phyloP scores from a whole-genome alignment of 2,329 filamentous ascomycete genomes.

The Cladophialophora exuberans region DNA sequence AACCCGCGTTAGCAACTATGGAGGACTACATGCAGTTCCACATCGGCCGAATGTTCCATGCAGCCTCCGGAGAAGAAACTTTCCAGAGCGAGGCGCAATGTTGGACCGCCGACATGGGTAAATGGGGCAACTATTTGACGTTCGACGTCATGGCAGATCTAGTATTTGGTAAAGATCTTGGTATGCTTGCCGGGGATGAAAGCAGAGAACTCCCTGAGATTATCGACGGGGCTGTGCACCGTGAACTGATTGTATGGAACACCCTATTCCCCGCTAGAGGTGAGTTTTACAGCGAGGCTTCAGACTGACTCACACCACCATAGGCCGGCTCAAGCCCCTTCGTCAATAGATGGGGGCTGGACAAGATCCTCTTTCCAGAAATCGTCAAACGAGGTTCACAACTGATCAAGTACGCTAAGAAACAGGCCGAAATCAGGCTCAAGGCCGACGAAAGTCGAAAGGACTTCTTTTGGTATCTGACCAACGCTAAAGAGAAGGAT shows the following conservation, averaged over 20 bases:
- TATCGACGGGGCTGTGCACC: slow-evolving; percentile 8
- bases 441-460: slow-evolving; percentile 5
- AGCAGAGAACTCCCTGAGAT: slow-evolving; percentile 36
- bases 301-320: not conserved
- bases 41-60: not conserved
- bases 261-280: not conserved
- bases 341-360: slow-evolving; percentile 4
- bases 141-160: slow-evolving; percentile 50
- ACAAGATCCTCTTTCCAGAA: slow-evolving; percentile 10
- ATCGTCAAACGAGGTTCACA: slow-evolving; percentile 1
- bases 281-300: not conserved
- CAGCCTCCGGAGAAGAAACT: slow-evolving; percentile 26
- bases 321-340: slow-evolving; percentile 6
- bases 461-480: slow-evolving; percentile 11
- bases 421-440: not conserved
- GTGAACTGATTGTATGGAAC: slow-evolving; percentile 3
- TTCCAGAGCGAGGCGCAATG: not conserved
- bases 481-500: slow-evolving; percentile 7
- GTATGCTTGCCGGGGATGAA: slow-evolving; percentile 40
- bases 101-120: slow-evolving; percentile 35
- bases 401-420: slow-evolving; percentile 4
- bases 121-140: slow-evolving; percentile 42
- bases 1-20: slow-evolving; percentile 35
- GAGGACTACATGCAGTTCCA: slow-evolving; percentile 4
- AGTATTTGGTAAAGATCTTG: slow-evolving; percentile 46